Base-by-base conservation (phyloP, 352 stramenopile genomes). In the Globisporangium mamillatum region DNA sequence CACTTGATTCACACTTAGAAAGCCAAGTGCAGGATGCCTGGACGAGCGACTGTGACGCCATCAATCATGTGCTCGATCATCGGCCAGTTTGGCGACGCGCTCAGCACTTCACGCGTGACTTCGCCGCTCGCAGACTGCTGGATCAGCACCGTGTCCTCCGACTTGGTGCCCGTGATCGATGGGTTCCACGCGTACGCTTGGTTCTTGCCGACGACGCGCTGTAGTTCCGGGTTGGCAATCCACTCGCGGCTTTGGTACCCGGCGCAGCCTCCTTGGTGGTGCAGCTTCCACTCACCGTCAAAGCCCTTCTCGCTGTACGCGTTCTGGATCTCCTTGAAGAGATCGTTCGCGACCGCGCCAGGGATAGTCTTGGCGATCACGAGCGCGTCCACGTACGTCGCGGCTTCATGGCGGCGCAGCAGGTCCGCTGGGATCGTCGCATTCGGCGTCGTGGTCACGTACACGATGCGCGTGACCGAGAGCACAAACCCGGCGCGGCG, bases 171-270 rank as follows among this genome's bases (percentile, higher is more conserved):
- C 24, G 84, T 81, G 24, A 92, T 70, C 20, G 84, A 89, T 34
- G 84, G 82, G 72, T 91, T 92, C 84, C 84, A 92, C 20, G 80
- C 80, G 68, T 80, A 92, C 46, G 79, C 84, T 34, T 89, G 77
- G 67, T 88, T 80, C 27, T 75, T 64, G 2, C 68, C 72, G 0
- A 82, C 81, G 8, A 83, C 70, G 5, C 72, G 64, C 25, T 76
- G 73, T 1, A 54, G 32, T 9, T 64, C 61, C 14, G 82, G 80
- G 52, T 79, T 90, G 18, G 82, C 84, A 46, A 90, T 83, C 84
- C 84, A 92, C 64, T 92, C 84, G 36, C 84, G 84, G 59, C 84
- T 90, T 58, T 83, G 79, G 72, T 91, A 92, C 4, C 80, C 84
- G 7, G 84, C 76, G 20, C 76, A 81, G 44, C 84, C 84, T 32